Evolutionary conservation across 805 yeast species (phyloP), one percentile per base, ranked within the genome.

Genomic region (Saccharomycopsis lassenensis): DNA sequence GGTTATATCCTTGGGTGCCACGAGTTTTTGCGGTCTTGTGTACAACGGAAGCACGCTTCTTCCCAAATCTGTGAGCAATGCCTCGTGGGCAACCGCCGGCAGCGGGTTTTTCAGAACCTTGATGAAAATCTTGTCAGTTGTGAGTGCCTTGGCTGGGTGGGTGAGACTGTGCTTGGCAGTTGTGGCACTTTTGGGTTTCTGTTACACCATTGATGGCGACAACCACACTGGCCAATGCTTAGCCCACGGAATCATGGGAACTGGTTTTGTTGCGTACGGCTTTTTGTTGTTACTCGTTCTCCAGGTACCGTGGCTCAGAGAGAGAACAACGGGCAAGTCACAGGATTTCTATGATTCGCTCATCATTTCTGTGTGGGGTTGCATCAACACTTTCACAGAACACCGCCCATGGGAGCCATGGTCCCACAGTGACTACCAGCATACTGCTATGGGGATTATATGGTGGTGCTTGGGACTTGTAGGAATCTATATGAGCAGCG

Each of bases 211-310:
- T 10, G 41, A 41, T 15, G 17, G 24, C 5, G 81, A 69, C 4
- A 65, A 56, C 24, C 91, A 83, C 49, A 76, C 93, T 0, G 97
- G 97, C 17, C 97, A 89, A 58, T 89, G 97, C 56, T 71, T 86
- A 27, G 97, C 97, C 0, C 97, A 89, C 55, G 96, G 95, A 4
- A 83, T 89, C 42, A 89, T 89, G 97, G 97, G 97, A 0, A 69
- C 83, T 17, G 78, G 94, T 0, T 89, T 89, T 48, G 69, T 89
- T 7, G 57, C 67, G 3, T 89, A 89, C 54, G 94, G 95, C 3
- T 74, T 78, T 42, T 57, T 85, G 7, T 65, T 84, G 47, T 54
- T 73, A 2, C 55, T 75, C 49, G 77, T 84, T 49, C 63, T 89
- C 36, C 68, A 75, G 6, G 58, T 84, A 3, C 89, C 91, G 3